Base-by-base conservation (phyloP, 495 filamentous ascomycete species). In the Penicillium diatomitis region DNA sequence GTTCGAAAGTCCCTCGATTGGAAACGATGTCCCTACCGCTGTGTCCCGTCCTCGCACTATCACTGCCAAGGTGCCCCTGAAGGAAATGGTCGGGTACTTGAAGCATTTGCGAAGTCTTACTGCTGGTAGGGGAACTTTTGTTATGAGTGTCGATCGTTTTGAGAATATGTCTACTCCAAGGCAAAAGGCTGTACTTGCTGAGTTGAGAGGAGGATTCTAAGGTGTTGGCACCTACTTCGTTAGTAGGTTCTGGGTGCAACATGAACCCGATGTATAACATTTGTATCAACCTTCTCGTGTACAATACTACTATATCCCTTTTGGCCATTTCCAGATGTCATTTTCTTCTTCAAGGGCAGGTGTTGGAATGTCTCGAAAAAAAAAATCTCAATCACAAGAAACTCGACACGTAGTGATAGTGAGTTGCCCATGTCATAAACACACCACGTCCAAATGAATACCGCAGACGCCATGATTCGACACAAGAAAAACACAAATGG, bases 21-120 rank as follows among this genome's bases (percentile, higher is more conserved):
- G 52, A 8, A 51, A 41, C 7, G 50, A 58, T 5, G 32, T 63
- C 7, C 51, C 60, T 6, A 54, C 51, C 44, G 41, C 61, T n/a
- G 51, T 63, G 3, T 66, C 62, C 30, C 55, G 68, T 6, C 76
- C 76, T 41, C 68, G 82, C 43, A 84, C 74, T 5, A 86, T 99
- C 49, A 78, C 79, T 4, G 94, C 89, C 3, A 80, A 85, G 51
- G 90, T 96, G 31, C 94, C 94, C 38, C 68, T 97, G 47, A 90
- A 89, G 64, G 91, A 97, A 66, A 96, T 97, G 90, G 86, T 96
- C 44, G 89, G 91, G 32, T 99, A 99, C 68, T 67, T 97, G 57
- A 89, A 86, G 65, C 87, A 94, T 64, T 69, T 99, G 60, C 71
- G 94, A 37, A 88, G 85, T 63, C 67, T 95, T 70, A 99, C 90